Evolutionary conservation across 2,329 filamentous ascomycete species (phyloP), one percentile per base, ranked within the genome.

Genomic region (Grosmannia clavigera): DNA sequence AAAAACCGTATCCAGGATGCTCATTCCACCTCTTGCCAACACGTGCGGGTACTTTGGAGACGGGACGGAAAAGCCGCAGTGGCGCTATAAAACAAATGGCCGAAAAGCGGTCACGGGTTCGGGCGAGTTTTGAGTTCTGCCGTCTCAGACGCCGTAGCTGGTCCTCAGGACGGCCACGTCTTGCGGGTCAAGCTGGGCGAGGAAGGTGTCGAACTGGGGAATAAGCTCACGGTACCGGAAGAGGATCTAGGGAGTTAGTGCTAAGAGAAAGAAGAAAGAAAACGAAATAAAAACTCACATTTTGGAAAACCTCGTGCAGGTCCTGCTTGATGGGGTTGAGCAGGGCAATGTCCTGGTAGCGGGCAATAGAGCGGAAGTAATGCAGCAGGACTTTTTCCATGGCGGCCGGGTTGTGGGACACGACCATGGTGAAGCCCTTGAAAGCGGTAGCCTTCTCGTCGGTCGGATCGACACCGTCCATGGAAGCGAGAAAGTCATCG

Each of bases 401-500:
- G 2, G 91, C 90, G 69, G 91, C 83, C 0, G 94, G 94, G 68
- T 97, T 97, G 68, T 85, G 83, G 63, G 88, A 81, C 3, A 97
- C 88, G 55, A 95, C 81, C 66, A 87, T 81, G 59, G 89, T 88
- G 74, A 99, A 96, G 0, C 94, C 94, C 67, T 90, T 85, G 71
- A 97, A 90, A 0, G 94, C 92, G 31, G 92, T 92, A 0, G 88
- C 90, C 75, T 99, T 99, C 74, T 99, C 94, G 62, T 95, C 89
- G 2, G 90, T 92, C 68, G 89, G 86, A 58, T 90, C 87, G 38
- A 97, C 87, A 64, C 90, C 88, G 62, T 84, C 82, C 81, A 99
- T 95, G 3, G 86, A 84, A 58, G 78, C 79, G 59, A 99, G 74
- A 75, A 96, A 97, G 43, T 88, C 83, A 43, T 86, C 83, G 0